Base-by-base conservation (phyloP, 2,329 filamentous ascomycete genomes). In the Trichoderma koningiopsis region DNA sequence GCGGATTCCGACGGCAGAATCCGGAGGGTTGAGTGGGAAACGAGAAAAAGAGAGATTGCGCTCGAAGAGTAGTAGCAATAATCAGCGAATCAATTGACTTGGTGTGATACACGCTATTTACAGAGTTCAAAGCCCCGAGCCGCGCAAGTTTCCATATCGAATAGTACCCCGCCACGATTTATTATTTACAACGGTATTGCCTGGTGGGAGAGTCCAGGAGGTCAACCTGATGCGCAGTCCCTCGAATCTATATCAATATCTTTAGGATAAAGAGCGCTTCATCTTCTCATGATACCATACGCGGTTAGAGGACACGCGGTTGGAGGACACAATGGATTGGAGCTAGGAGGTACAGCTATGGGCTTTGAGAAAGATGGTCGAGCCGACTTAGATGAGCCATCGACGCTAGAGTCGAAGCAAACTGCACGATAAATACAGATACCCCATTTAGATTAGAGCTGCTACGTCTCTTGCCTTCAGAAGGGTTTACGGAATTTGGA, bases 1-100 rank as follows among this genome's bases (percentile, higher is more conserved):
- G 91, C 90, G 27, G 88, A 91, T 63, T 88, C 91, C 76, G 91
- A 96, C 79, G 85, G 87, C 40, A 84, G 91, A 61, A 79, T 94
- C 14, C 86, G 87, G 78, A 82, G 84, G 70, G 86, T 88, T 8
- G 92, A 96, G 80, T 85, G 87, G 67, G 83, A 83, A 10, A 83
- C 95, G 2, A 84, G 88, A 76, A 86, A 91, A 75, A 83, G 83
- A 62, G 92, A 94, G 79, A 85, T 83, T 74, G 85, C 82, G 74
- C 83, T 82, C 72, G 86, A 87, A 71, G 84, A 84, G 8, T 43
- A 70, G 84, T 83, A 68, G 81, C 81, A 14, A 27, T 35, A 19
- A 49, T n/a, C 27, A 47, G 11, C 47, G n/a, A 57, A 13, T 5
- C 3, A 13, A 43, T 2, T 31, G 16, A 19, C 4, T 11, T 10